phyloP scores from a whole-genome alignment of 305 asterid genomes.

The Solanum hybrid region DNA sequence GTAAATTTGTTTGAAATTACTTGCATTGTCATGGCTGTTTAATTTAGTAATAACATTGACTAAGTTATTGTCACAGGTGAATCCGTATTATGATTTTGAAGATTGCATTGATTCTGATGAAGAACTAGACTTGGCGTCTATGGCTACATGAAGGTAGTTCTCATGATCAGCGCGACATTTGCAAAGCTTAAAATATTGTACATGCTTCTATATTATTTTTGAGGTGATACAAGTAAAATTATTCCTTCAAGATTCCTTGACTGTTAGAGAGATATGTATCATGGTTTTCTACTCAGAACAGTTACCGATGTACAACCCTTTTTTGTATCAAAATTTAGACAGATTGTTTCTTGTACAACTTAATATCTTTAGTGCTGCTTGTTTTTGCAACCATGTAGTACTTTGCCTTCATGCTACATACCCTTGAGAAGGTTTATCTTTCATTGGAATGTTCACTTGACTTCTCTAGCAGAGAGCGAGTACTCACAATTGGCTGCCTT shows the following conservation, averaged over 20 bases:
- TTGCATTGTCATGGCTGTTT: neutral
- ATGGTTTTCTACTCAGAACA: neutral
- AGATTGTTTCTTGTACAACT: neutral
- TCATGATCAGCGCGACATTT: neutral
- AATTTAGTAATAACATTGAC: neutral
- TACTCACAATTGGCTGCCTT: neutral
- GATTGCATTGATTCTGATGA: slow-evolving; percentile 83
- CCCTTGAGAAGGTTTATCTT: neutral
- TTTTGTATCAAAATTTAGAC: neutral
- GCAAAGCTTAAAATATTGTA: neutral
- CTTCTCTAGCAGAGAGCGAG: neutral
- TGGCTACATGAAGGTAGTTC: slow-evolving; percentile 28
- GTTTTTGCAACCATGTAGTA: neutral
- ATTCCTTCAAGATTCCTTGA: neutral
- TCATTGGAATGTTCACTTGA: neutral
- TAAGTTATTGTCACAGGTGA: slow-evolving; percentile 41
- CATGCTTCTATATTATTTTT: neutral
- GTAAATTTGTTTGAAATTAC: neutral
- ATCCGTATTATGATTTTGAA: slow-evolving; percentile 73
- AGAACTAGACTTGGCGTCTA: slow-evolving; percentile 76
- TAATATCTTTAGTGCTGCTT: neutral
- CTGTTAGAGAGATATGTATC: neutral
- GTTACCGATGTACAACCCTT: neutral
- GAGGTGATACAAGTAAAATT: slow-evolving; percentile 1
- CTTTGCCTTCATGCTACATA: neutral